Conservation (phyloP, 2,329 filamentous ascomycete genomes). For the Diaporthe ilicicola region DNA sequence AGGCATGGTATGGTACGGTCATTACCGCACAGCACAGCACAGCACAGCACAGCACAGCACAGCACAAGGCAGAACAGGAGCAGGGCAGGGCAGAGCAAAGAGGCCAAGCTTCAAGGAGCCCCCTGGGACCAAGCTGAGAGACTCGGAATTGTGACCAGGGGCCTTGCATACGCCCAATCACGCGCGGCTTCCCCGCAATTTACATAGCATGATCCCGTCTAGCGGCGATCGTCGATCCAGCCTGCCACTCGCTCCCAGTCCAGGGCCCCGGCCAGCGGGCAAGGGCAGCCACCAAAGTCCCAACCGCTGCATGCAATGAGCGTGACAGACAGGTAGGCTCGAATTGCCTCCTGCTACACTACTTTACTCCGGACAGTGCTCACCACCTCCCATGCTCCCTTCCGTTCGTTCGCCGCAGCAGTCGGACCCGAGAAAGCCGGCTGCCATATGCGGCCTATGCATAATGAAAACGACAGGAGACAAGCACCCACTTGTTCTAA, state of each 20-base stretch:
- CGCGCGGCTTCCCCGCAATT: conserved; percentile 19
- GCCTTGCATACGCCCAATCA: conserved; percentile 19
- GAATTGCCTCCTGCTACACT: conserved; percentile 5
- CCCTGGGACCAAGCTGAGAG: conserved; percentile 7
- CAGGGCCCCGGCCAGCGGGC: not conserved
- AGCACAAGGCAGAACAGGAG: not conserved
- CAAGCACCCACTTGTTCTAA: conserved; percentile 1
- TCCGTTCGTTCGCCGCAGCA: conserved; percentile 9
- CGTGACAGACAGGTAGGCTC: not conserved
- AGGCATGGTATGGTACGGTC: no score
- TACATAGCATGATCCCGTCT: conserved; percentile 22
- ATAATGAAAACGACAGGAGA: conserved; percentile 8
- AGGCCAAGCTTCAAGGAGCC: conserved; percentile 16
- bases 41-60: not conserved
- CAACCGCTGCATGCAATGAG: not conserved
- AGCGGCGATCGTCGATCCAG: conserved; percentile 24
- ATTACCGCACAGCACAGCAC: not conserved
- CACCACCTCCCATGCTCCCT: not conserved
- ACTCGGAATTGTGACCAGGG: conserved; percentile 23
- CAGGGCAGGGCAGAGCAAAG: not conserved
- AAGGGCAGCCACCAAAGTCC: not conserved
- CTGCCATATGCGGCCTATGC: conserved; percentile 5
- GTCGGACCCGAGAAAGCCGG: conserved; percentile 20
- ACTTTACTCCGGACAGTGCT: not conserved
- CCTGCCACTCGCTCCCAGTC: conserved; percentile 1